These are phyloP conservation scores for Nemania diffusa DNA, from an alignment of 2,329 filamentous ascomycete genomes.

Conservation along the genomic window DNA sequence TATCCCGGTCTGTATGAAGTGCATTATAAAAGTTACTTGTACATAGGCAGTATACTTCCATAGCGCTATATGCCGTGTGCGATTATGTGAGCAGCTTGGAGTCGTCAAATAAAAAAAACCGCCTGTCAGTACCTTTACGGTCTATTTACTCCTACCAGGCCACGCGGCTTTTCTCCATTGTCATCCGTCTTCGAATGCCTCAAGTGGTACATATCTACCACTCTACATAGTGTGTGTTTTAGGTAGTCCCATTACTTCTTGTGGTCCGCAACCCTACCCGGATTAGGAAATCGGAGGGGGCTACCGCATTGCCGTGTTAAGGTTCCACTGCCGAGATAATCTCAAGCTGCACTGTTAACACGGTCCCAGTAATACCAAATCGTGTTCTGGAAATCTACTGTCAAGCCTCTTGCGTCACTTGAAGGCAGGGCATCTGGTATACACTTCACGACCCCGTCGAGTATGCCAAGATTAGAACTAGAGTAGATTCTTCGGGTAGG, in stretches of 20 bases:
- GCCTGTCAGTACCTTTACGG: background rate
- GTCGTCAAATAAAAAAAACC: constrained; percentile 3
- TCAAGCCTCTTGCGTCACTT: background rate
- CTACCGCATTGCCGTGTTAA: constrained; percentile 16
- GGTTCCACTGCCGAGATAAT: constrained; percentile 21
- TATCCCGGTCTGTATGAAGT: constrained; percentile 9
- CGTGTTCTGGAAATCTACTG: background rate
- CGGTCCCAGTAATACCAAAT: background rate
- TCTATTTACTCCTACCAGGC: background rate
- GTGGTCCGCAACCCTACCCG: constrained; percentile 8
- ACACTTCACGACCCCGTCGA: background rate
- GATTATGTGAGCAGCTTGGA: background rate
- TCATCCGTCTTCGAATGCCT: constrained; percentile 17
- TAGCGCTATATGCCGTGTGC: background rate
- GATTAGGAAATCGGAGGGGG: constrained; percentile 31
- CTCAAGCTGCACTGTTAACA: constrained; percentile 6
- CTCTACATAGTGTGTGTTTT: background rate
- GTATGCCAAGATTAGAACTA: constrained; percentile 21
- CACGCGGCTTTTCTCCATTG: background rate
- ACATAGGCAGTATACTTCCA: background rate
- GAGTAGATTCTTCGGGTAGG: constrained; percentile 26
- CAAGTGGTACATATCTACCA: constrained; percentile 4
- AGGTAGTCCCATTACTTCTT: background rate
- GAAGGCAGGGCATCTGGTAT: background rate
- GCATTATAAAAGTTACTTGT: constrained; percentile 16